phyloP scores from a whole-genome alignment of 768 basidiomycete species.

The Chalciporus chontae region DNA sequence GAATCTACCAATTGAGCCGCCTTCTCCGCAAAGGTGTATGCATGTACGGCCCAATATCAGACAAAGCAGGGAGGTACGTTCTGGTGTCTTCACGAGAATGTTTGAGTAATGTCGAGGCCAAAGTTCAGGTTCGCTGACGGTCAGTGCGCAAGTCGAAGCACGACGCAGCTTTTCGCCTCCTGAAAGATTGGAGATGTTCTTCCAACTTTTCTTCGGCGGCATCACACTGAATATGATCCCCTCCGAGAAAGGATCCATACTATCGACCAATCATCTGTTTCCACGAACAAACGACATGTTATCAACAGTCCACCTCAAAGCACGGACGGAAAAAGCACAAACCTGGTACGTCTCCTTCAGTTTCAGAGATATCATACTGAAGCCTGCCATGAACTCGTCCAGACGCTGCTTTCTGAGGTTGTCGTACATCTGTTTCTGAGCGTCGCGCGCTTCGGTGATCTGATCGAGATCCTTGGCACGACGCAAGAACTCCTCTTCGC shows the following conservation, averaged over 20 bases:
- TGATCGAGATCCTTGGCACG: constrained; percentile 85
- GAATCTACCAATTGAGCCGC: too few species aligned
- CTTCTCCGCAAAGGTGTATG: too few species aligned
- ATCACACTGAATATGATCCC: constrained; percentile 98
- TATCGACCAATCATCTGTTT: constrained; percentile 95
- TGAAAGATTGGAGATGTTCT: constrained; percentile 95
- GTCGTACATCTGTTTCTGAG: constrained; percentile 82
- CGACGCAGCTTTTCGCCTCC: constrained; percentile 92
- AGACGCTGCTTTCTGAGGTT: constrained; percentile 81
- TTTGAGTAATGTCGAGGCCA: too few species aligned
- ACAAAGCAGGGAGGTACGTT: too few species aligned
- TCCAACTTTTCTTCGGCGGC: constrained; percentile 99
- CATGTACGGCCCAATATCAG: too few species aligned
- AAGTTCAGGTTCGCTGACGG: too few species aligned
- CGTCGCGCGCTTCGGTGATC: constrained; percentile 72
- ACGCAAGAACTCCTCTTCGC: constrained; percentile 87
- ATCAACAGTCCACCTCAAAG: neutral
- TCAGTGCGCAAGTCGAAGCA: too few species aligned
- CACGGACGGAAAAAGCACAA: constrained; percentile 8
- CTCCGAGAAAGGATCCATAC: constrained; percentile 98
- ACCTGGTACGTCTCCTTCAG: constrained; percentile 99
- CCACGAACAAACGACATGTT: neutral
- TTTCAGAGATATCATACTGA: constrained; percentile 88
- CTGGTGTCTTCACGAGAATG: too few species aligned
- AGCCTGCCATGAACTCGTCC: constrained; percentile 96